Base-by-base conservation (phyloP, 257 asterid genomes). In the Ilex asprella region DNA sequence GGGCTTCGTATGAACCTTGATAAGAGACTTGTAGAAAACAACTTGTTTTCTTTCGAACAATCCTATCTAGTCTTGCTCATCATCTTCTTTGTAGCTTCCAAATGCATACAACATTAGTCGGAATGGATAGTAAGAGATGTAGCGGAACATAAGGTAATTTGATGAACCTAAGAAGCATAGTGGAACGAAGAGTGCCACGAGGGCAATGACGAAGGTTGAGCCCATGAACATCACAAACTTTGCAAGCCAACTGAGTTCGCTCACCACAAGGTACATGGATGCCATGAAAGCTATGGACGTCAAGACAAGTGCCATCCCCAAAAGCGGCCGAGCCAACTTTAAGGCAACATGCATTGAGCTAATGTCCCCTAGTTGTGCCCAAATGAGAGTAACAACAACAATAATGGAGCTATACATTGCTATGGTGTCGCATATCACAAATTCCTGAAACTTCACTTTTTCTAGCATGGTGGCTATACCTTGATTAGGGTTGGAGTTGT, bases 351-450 rank as follows among this genome's bases (percentile, higher is more conserved):
- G 73, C 68, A 61, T 73, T 56, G 76, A 57, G 30, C 61, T 70
- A 31, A 74, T 76, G 64, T 77, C 84, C 15, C 84, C 83, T 57
- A 77, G 9, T 59, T 82, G 88, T 43, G 85, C 85, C 88, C 85
- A 79, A 31, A 79, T 47, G 65, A 82, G 83, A 10, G 61, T 70
- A 56, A 77, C 78, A 39, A 70, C 81, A 54, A 77, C 85, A 3
- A 68, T 61, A 57, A 75, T 54, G 50, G 88, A 79, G 74, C 69
- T 70, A 47, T 79, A 68, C 80, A 82, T 72, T 16, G 88, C 84
- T 56, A 82, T 39, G 39, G 86, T 58, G 75, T 82, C 71, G 56
- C 79, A 77, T 35, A 82, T 73, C 2, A 82, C 65, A 52, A 76
- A 79, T 62, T 32, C 78, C 52, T 79, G 85, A 56, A 82, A 82